These are phyloP conservation scores for Nidularia pulvinata DNA, from an alignment of 768 basidiomycete species.

Conservation along the genomic window DNA sequence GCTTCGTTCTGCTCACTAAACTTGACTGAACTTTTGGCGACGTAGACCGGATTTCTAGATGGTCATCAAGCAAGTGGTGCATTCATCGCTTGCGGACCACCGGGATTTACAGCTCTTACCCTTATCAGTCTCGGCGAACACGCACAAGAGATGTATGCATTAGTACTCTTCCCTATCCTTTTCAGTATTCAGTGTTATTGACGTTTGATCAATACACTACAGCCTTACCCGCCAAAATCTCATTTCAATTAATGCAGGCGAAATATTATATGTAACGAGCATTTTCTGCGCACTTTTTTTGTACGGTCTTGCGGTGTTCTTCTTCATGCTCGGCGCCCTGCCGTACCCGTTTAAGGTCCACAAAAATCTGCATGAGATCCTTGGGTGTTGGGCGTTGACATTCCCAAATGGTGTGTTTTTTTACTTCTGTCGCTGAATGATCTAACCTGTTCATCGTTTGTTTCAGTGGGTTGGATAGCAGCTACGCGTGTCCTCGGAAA, in stretches of 20 bases:
- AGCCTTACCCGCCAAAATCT: constrained; percentile 31
- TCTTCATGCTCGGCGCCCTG: constrained; percentile 40
- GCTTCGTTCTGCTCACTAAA: too few relatives aligned
- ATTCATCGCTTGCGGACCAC: constrained; percentile 46
- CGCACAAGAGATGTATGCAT: constrained; percentile 32
- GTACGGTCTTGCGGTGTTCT: constrained; percentile 45
- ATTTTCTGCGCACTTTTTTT: constrained; percentile 36
- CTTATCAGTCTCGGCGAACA: constrained; percentile 40
- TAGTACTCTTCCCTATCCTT: not conserved
- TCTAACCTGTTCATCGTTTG: not conserved
- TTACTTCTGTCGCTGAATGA: not conserved
- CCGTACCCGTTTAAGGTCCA: constrained; percentile 51
- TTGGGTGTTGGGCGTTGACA: constrained; percentile 48
- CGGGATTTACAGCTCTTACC: constrained; percentile 47
- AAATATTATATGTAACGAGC: constrained; percentile 41
- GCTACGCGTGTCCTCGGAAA: constrained; percentile 38
- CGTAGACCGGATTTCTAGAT: constrained; percentile 42
- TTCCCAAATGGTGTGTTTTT: constrained; percentile 37
- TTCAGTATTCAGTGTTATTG: not conserved
- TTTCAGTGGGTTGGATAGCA: constrained; percentile 43
- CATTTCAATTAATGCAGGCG: constrained; percentile 33
- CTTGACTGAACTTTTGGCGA: too few relatives aligned
- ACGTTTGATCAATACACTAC: not conserved
- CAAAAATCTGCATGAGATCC: constrained; percentile 41
- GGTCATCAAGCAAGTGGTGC: constrained; percentile 48